A percentile compares a stretch with the other conserved stretches of the same genome.
Evolutionary conservation across 129 eudicot species (phyloP).

Genomic region (Sambucus nigra): DNA sequence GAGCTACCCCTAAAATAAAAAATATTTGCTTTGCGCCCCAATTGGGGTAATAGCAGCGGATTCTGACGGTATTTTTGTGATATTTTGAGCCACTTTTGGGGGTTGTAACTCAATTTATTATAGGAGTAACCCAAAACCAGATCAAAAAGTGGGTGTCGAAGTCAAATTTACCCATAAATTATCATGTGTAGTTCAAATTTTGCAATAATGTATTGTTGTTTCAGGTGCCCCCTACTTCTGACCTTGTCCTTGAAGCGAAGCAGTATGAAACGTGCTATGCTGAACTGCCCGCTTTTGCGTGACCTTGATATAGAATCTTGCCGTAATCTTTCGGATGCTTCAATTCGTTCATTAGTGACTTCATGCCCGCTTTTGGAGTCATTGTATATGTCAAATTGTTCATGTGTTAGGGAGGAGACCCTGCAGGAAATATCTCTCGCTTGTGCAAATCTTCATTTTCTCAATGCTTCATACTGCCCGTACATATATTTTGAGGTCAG

Average conservation of each 20-base stretch:
- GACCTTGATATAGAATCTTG: constrained; percentile 92
- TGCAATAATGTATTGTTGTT: constrained; percentile 11
- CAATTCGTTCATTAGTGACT: constrained; percentile 75
- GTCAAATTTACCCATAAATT: no score
- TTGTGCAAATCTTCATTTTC: constrained; percentile 53
- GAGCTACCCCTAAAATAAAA: no score
- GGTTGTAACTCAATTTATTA: no score
- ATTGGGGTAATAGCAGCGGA: no score
- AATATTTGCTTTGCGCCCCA: no score
- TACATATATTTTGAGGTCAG: constrained; percentile 82
- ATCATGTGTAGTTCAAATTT: neutral
- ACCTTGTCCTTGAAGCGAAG: constrained; percentile 89
- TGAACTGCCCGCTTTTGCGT: constrained; percentile 78
- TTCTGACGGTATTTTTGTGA: no score
- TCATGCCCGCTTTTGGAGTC: constrained; percentile 88
- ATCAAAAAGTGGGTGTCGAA: no score
- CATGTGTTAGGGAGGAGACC: constrained; percentile 86
- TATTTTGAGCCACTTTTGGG: no score
- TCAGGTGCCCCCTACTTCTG: constrained; percentile 90
- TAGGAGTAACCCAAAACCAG: no score
- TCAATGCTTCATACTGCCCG: constrained; percentile 94
- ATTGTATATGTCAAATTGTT: constrained; percentile 88
- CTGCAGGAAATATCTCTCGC: constrained; percentile 60
- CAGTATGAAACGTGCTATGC: constrained; percentile 84
- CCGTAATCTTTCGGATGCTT: constrained; percentile 97